These are phyloP conservation scores for Aspergillus sclerotiicarbonarius DNA, from an alignment of 495 filamentous ascomycete species.

Conservation along the genomic window DNA sequence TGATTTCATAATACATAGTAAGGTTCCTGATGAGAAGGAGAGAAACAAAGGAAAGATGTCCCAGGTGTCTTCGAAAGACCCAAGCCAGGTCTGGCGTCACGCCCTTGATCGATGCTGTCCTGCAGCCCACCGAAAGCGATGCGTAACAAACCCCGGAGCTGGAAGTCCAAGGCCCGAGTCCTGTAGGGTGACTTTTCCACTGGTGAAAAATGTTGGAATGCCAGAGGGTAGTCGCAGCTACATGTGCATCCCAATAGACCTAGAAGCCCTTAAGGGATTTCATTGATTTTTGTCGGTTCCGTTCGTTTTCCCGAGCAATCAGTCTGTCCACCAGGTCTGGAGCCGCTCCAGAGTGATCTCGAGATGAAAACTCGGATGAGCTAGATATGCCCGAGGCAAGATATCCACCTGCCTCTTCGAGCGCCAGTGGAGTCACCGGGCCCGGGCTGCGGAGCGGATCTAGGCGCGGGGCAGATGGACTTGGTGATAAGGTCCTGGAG, in stretches of 20 bases:
- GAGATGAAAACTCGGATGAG: conserved; percentile 20
- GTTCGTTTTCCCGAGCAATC: conserved; percentile 40
- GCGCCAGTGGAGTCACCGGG: conserved; percentile 71
- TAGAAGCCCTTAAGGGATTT: conserved; percentile 36
- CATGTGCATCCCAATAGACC: not conserved
- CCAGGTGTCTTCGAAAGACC: too few relatives aligned
- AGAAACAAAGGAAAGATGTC: not conserved
- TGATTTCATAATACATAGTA: conserved; percentile 14
- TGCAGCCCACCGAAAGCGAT: too few relatives aligned
- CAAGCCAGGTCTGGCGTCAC: too few relatives aligned
- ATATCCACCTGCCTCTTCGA: conserved; percentile 60
- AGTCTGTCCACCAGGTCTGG: conserved; percentile 40
- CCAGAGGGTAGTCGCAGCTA: too few relatives aligned
- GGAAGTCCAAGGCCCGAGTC: too few relatives aligned
- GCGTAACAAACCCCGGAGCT: too few relatives aligned
- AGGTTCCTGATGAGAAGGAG: not conserved
- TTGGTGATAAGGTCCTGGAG: conserved; percentile 32
- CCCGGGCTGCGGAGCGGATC: conserved; percentile 71
- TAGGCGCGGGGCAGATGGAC: conserved; percentile 61
- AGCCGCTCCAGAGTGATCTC: conserved; percentile 26
- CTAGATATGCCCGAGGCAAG: conserved; percentile 40
- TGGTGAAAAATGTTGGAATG: not conserved
- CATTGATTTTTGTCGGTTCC: conserved; percentile 32
- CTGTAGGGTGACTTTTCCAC: not conserved
- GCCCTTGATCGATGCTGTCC: too few relatives aligned